Evolutionary conservation across 1,284 basidiomycete genomes (phyloP).

Genomic region (Sporisorium iseilematis-ciliati): DNA sequence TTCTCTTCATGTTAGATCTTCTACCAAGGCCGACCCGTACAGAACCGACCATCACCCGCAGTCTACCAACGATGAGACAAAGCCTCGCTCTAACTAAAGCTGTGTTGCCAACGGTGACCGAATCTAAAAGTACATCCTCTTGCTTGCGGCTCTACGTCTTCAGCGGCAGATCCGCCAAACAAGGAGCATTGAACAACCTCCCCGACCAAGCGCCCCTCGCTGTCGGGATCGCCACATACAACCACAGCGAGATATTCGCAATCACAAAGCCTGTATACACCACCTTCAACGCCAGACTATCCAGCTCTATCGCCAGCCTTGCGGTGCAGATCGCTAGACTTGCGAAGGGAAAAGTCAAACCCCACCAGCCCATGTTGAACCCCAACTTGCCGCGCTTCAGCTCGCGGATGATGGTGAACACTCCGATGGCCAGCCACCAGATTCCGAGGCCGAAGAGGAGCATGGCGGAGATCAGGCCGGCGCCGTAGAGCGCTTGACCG

Average conservation of each 20-base stretch:
- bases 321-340: conserved; percentile 54
- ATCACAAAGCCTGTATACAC: conserved; percentile 52
- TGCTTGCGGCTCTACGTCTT: conserved; percentile 30
- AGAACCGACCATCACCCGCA: no score
- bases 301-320: conserved; percentile 52
- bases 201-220: conserved; percentile 52
- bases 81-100: background rate
- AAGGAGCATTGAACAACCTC: conserved; percentile 58
- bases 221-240: conserved; percentile 58
- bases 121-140: background rate
- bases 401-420: conserved; percentile 53
- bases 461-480: conserved; percentile 56
- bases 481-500: conserved; percentile 58
- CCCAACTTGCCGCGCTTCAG: conserved; percentile 37
- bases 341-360: conserved; percentile 55
- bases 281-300: conserved; percentile 58
- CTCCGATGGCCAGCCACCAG: conserved; percentile 58
- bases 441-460: conserved; percentile 57
- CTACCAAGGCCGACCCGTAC: no score
- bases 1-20: background rate
- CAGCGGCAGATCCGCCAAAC: conserved; percentile 60
- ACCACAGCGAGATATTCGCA: conserved; percentile 50
- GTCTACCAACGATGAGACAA: background rate
- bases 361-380: conserved; percentile 65
- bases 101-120: background rate